phyloP scores from a whole-genome alignment of 306 rosid species.

The Cucurbita pepo region DNA sequence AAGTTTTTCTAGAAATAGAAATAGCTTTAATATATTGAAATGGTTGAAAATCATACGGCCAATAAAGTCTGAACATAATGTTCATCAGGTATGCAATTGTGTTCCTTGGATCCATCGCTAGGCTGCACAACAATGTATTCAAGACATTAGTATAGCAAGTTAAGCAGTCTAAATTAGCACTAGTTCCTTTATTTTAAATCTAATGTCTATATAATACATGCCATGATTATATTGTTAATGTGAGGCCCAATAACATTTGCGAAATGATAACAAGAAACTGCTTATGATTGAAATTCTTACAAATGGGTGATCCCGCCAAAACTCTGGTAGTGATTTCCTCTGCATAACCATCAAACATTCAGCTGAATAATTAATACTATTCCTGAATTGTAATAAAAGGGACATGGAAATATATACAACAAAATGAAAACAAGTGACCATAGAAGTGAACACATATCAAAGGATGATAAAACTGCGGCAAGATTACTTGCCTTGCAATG shows the following conservation, averaged over 20 bases:
- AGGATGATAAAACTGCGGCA: neutral
- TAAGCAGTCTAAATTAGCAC: neutral
- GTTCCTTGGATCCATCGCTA: slow-evolving; percentile 62
- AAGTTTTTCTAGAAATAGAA: neutral
- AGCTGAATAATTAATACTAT: neutral
- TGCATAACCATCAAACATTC: slow-evolving; percentile 28
- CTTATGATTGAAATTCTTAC: slow-evolving; percentile 37
- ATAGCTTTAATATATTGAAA: neutral
- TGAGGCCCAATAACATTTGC: neutral
- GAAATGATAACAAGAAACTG: neutral
- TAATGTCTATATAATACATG: neutral
- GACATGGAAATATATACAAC: slow-evolving; percentile 1
- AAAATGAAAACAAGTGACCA: neutral
- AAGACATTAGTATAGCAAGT: neutral
- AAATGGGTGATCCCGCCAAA: slow-evolving; percentile 84
- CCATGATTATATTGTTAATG: neutral
- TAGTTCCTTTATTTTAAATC: neutral
- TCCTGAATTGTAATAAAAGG: slow-evolving; percentile 1
- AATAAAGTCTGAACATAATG: slow-evolving; percentile 88
- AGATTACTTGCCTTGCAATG: slow-evolving; percentile 58
- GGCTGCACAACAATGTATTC: slow-evolving; percentile 43
- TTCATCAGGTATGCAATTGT: slow-evolving; percentile 96
- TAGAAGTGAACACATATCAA: neutral
- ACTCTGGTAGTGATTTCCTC: slow-evolving; percentile 89
- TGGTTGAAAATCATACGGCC: slow-evolving; percentile 48